Conservation (phyloP, 805 yeast species). For the Saccharomycopsis fermentans region DNA sequence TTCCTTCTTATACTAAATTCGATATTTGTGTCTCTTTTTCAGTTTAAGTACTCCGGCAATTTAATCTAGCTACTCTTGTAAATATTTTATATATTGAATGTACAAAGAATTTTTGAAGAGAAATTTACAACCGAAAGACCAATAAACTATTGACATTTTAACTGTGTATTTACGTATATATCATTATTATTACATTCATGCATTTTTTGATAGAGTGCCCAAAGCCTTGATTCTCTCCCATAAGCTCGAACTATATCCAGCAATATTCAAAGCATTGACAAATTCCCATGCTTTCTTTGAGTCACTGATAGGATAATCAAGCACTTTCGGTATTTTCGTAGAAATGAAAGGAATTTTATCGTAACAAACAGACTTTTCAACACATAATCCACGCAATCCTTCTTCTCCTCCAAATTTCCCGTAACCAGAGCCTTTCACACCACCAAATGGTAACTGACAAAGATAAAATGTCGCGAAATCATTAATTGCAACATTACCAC, state of each 20-base stretch:
- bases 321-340: conserved; percentile 74
- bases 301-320: conserved; percentile 85
- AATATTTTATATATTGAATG: neutral
- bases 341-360: conserved; percentile 73
- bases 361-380: conserved; percentile 77
- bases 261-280: conserved; percentile 69
- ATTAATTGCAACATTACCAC: conserved; percentile 94
- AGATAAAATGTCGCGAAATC: conserved; percentile 96
- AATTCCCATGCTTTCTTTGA: conserved; percentile 82
- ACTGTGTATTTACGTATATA: neutral
- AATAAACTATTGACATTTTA: neutral
- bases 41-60: neutral
- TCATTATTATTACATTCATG: conserved; percentile 4
- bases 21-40: neutral
- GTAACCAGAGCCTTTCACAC: conserved; percentile 84
- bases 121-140: neutral
- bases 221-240: conserved; percentile 60
- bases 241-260: conserved; percentile 67
- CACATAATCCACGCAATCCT: conserved; percentile 84
- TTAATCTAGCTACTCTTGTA: neutral
- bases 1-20: conserved; percentile 24
- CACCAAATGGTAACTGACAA: conserved; percentile 96
- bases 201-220: conserved; percentile 34
- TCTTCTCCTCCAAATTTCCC: conserved; percentile 98
- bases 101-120: neutral